phyloP scores from a whole-genome alignment of 495 filamentous ascomycete genomes.

The Podospora comata region DNA sequence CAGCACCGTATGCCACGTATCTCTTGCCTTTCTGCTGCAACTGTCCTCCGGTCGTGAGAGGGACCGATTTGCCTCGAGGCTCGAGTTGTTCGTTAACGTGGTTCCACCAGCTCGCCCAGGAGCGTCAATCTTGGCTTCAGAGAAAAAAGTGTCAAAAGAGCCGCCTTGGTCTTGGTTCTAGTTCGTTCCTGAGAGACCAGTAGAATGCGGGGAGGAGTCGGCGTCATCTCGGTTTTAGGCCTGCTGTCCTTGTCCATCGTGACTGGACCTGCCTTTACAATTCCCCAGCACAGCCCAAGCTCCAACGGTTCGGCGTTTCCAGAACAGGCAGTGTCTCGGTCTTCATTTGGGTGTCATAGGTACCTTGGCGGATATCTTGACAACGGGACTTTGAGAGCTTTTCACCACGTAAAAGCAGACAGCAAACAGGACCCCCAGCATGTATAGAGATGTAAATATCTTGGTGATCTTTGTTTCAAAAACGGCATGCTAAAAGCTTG shows the following conservation, averaged over 20 bases:
- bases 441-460: not conserved
- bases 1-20: no score
- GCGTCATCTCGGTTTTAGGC: not conserved
- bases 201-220: constrained; percentile 4
- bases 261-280: not conserved
- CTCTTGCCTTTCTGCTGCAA: not conserved
- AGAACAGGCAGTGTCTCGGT: not conserved
- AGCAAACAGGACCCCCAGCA: not conserved
- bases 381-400: not conserved
- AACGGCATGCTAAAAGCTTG: not conserved
- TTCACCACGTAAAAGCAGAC: not conserved
- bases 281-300: not conserved
- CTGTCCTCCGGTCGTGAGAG: not conserved
- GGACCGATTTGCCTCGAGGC: not conserved
- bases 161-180: not conserved
- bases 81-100: not conserved
- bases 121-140: not conserved
- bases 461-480: not conserved
- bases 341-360: constrained; percentile 6
- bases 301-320: constrained; percentile 3
- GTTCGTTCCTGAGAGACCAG: not conserved
- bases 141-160: not conserved
- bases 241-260: not conserved
- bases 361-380: constrained; percentile 6
- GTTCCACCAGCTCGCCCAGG: not conserved